These are phyloP conservation scores for Mucuna pruriens DNA, from an alignment of 306 rosid genomes.

Conservation along the genomic window DNA sequence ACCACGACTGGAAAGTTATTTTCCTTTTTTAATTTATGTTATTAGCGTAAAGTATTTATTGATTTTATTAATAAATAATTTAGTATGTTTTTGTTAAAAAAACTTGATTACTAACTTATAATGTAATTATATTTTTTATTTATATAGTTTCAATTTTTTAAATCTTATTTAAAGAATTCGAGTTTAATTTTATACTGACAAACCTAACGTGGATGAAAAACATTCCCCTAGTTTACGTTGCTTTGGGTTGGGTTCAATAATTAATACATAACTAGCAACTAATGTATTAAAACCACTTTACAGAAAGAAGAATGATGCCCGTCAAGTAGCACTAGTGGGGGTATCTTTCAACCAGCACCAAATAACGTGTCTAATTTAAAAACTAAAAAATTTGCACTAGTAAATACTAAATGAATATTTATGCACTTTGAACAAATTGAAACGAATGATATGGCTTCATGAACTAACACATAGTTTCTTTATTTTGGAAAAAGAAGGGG, in stretches of 20 bases:
- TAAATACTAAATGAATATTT: constrained; percentile 23
- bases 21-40: no score
- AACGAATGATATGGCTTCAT: neutral
- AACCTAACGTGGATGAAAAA: no score
- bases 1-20: constrained; percentile 20
- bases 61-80: no score
- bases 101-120: no score
- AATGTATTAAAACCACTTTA: constrained; percentile 34
- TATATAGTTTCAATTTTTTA: no score
- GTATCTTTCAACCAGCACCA: constrained; percentile 38
- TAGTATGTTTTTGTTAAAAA: no score
- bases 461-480: neutral
- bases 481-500: neutral
- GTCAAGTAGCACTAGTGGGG: constrained; percentile 31
- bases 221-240: constrained; percentile 11
- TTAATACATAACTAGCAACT: neutral
- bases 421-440: constrained; percentile 21
- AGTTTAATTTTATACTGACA: no score
- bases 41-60: no score
- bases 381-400: constrained; percentile 30
- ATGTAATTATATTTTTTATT: no score
- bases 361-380: constrained; percentile 20
- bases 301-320: constrained; percentile 19
- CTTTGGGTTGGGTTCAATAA: constrained; percentile 24
- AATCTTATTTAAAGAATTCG: no score